Base-by-base conservation (phyloP, 768 basidiomycete species). In the Kwoniella mangroviensis region DNA sequence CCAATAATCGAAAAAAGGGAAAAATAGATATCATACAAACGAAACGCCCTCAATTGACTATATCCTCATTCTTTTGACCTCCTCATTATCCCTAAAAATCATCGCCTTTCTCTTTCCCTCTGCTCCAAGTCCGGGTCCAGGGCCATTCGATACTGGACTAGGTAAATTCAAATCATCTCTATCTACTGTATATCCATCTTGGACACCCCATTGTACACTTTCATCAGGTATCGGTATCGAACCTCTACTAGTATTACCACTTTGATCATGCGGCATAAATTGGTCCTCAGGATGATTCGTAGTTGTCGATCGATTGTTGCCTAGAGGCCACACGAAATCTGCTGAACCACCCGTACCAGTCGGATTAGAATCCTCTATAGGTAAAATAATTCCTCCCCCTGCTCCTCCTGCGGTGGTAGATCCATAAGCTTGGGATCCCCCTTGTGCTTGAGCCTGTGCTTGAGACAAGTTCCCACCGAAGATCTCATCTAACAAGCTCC, bases 401-500 rank as follows among this genome's bases (percentile, higher is more conserved):
- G 24, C 41, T 26, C 41, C 41, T 42, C 24, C 45, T 40, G 24
- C 54, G 24, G 15, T 34, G 19, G 40, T 52, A 19, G 41, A 21
- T 26, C 24, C 34, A n/a, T 17, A 28, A 54, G 53, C 15, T n/a
- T n/a, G n/a, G 22, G 40, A 11, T 43, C 21, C 28, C 41, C 12
- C n/a, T 58, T 60, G 34, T 42, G 1, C 42, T 43, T 60, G 58
- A 42, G 11, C 19, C 17, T n/a, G 17, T 13, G 17, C 22, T n/a
- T 34, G 28, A 21, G 17, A 17, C 12, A 28, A 28, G 1, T 34
- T 34, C 15, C 70, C 59, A 56, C 76, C 77, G 51, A 80, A 80
- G n/a, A 80, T 68, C 42, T 80, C 73, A 66, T 80, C 79, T 54
- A 80, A 57, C 41, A 80, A 56, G 51, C 67, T 56, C 52, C 72